phyloP scores from a whole-genome alignment of 2,329 filamentous ascomycete species.

The Blastomyces emzantsi region DNA sequence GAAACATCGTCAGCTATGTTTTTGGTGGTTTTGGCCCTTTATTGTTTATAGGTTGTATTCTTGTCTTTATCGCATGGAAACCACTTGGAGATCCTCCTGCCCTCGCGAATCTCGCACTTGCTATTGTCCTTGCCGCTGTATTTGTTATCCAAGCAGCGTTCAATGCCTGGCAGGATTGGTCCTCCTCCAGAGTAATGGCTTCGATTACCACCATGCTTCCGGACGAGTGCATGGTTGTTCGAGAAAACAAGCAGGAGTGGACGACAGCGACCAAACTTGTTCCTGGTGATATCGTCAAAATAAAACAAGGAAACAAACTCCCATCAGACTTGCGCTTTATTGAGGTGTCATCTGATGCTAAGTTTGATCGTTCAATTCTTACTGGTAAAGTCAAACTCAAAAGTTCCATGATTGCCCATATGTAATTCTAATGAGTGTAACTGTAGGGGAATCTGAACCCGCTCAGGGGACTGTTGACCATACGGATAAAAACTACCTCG shows the following conservation, averaged over 20 bases:
- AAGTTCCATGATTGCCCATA: not conserved
- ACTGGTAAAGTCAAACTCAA: constrained; percentile 43
- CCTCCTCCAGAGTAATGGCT: constrained; percentile 65
- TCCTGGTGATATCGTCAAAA: constrained; percentile 59
- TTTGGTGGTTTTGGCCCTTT: constrained; percentile 70
- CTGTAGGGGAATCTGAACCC: constrained; percentile 54
- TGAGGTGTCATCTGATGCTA: constrained; percentile 58
- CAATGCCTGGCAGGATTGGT: constrained; percentile 66
- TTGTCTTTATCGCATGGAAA: constrained; percentile 70
- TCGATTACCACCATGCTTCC: constrained; percentile 76
- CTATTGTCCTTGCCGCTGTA: constrained; percentile 61
- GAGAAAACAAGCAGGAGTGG: constrained; percentile 47
- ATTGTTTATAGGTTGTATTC: constrained; percentile 56
- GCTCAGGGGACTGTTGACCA: constrained; percentile 55
- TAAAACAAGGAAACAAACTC: constrained; percentile 64
- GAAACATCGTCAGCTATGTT: constrained; percentile 58
- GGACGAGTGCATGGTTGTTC: constrained; percentile 57
- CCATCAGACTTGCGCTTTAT: constrained; percentile 65
- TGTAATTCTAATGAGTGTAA: not conserved
- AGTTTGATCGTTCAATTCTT: constrained; percentile 64
- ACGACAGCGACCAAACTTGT: constrained; percentile 54
- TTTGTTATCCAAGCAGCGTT: constrained; percentile 62
- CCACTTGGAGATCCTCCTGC: constrained; percentile 65
- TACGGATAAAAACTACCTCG: constrained; percentile 64
- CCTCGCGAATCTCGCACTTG: constrained; percentile 60